Base-by-base conservation (phyloP, 352 stramenopile species). In the Vaucheria bursata region DNA sequence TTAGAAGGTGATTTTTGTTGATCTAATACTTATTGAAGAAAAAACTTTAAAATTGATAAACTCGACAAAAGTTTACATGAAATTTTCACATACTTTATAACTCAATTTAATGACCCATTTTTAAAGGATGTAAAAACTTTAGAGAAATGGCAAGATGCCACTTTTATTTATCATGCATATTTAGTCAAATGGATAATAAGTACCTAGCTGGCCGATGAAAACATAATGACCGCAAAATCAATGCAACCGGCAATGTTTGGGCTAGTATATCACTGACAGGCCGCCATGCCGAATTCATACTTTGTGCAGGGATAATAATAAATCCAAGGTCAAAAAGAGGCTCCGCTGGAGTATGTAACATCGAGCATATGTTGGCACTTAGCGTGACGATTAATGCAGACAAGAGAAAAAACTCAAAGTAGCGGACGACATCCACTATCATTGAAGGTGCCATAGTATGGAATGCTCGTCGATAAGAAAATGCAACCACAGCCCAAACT, bases 271-370 rank as follows among this genome's bases (percentile, higher is more conserved):
- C 88, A 75, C 86, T 90, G 7, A 91, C 78, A 8, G 88, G 86
- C 0, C 88, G 81, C 88, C 88, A 81, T 71, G 75, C 68, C 29
- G 75, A 80, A 70, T 80, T 36, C 35, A 80, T n/a, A 1, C 33
- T 25, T 70, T 80, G 75, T 79, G 90, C 88, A 0, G 88, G 88
- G 50, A 91, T 88, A 34, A 92, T 74, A 81, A 90, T 86, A 74
- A 92, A 92, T 68, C 88, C 88, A 59, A 92, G 59, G 71, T 92
- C 88, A 45, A 86, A 87, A 18, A 92, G 86, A 31, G 87, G 87
- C 37, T 77, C 86, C 6, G 74, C 83, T 3, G 88, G 88, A 34
- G 88, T 85, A 77, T 92, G 88, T 64, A 92, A 66, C 73, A 88
- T 91, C 70, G 90, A 90, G 38, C 87, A 86, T 45, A 91, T 85